Conservation (phyloP, 2,329 filamentous ascomycete species). For the Parastagonospora avenae region DNA sequence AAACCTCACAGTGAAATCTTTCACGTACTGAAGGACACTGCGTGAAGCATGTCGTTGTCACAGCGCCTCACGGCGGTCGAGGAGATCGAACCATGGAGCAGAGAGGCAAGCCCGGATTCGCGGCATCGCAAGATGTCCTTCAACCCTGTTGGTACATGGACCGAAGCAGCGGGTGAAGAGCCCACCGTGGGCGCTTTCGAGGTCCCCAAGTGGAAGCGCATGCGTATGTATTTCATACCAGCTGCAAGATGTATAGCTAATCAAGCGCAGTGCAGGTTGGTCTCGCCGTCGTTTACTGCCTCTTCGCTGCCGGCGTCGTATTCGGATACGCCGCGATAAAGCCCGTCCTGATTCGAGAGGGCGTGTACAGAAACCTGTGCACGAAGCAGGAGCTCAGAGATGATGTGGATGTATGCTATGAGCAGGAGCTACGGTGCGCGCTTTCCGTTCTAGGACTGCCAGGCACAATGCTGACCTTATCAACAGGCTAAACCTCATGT, state of each 20-base stretch:
- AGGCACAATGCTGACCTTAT: slow-evolving; percentile 33
- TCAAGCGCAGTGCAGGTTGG: slow-evolving; percentile 66
- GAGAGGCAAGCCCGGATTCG: slow-evolving; percentile 42
- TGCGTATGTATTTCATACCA: slow-evolving; percentile 49
- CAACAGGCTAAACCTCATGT: slow-evolving; percentile 84
- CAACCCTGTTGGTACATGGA: slow-evolving; percentile 56
- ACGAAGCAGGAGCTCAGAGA: slow-evolving; percentile 43
- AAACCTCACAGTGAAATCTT: background rate
- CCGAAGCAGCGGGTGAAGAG: slow-evolving; percentile 46
- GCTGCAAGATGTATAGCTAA: slow-evolving; percentile 16
- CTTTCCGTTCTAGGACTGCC: slow-evolving; percentile 68
- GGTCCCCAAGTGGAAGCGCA: slow-evolving; percentile 58
- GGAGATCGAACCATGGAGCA: slow-evolving; percentile 49
- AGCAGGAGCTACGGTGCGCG: slow-evolving; percentile 45
- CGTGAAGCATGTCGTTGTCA: slow-evolving; percentile 45
- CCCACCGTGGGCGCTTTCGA: slow-evolving; percentile 57
- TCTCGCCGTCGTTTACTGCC: slow-evolving; percentile 72
- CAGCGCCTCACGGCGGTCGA: slow-evolving; percentile 48
- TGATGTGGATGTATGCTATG: slow-evolving; percentile 43
- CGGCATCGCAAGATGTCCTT: slow-evolving; percentile 55
- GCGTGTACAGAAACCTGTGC: slow-evolving; percentile 45
- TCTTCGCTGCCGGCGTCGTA: slow-evolving; percentile 69
- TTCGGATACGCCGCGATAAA: slow-evolving; percentile 51
- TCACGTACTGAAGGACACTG: background rate
- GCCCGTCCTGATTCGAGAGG: slow-evolving; percentile 45